phyloP scores from a whole-genome alignment of 2,329 filamentous ascomycete genomes.

The Byssothecium circinans region DNA sequence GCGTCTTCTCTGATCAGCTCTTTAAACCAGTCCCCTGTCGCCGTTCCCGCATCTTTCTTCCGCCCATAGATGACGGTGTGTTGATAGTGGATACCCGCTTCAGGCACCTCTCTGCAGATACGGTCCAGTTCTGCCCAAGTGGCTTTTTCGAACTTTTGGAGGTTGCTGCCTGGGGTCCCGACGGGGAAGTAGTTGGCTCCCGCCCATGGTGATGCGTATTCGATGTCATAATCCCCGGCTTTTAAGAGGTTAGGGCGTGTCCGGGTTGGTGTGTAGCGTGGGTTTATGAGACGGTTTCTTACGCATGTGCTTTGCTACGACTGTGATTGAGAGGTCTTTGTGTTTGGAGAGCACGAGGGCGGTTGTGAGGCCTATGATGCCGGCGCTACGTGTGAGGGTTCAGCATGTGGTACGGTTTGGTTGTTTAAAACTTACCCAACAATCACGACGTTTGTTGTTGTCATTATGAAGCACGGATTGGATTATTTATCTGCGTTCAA shows the following conservation, averaged over 20 bases:
- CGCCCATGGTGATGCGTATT: conserved; percentile 88
- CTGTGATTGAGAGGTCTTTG: conserved; percentile 61
- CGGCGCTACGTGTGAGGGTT: conserved; percentile 53
- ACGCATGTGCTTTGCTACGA: conserved; percentile 83
- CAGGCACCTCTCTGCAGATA: conserved; percentile 63
- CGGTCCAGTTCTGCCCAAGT: conserved; percentile 50
- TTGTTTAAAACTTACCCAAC: conserved; percentile 46
- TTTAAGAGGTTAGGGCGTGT: background rate
- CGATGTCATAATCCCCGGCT: conserved; percentile 82
- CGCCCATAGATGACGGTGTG: conserved; percentile 60
- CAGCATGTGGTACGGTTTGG: conserved; percentile 7
- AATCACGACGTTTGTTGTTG: conserved; percentile 52
- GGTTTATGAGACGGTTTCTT: background rate
- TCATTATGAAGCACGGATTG: too few relatives aligned
- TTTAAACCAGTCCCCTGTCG: conserved; percentile 63
- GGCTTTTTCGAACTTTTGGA: conserved; percentile 46
- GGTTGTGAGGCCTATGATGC: conserved; percentile 67
- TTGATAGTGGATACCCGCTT: conserved; percentile 81
- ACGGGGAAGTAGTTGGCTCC: conserved; percentile 75
- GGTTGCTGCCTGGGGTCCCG: conserved; percentile 43
- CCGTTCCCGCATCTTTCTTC: conserved; percentile 61
- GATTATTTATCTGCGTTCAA: too few relatives aligned
- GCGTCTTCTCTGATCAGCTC: conserved; percentile 68
- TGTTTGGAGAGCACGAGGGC: conserved; percentile 63
- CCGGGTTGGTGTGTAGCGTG: too few relatives aligned